A percentile compares a stretch with the other conserved stretches of the same genome.
Evolutionary conservation across 2,329 filamentous ascomycete genomes (phyloP).

Genomic region (Colletotrichum sidae): DNA sequence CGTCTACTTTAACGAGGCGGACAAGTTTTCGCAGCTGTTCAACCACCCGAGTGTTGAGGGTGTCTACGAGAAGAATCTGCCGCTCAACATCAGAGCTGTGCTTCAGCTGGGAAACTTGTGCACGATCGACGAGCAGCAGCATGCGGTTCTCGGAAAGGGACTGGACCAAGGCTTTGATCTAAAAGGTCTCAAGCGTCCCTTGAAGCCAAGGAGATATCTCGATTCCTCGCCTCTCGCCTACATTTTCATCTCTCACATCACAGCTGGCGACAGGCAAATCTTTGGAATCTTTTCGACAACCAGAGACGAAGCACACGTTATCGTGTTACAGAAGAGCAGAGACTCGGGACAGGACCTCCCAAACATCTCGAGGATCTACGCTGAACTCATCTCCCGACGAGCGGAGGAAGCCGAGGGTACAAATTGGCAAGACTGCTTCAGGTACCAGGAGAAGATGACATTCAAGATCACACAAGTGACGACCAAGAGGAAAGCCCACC

Average conservation of each 20-base stretch:
- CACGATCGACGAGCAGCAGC: conserved; percentile 90
- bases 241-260: conserved; percentile 92
- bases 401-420: conserved; percentile 75
- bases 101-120: conserved; percentile 91
- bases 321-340: conserved; percentile 86
- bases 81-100: conserved; percentile 86
- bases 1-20: conserved; percentile 84
- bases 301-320: conserved; percentile 82
- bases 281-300: conserved; percentile 93
- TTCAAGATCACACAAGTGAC: conserved; percentile 92
- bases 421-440: conserved; percentile 83
- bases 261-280: conserved; percentile 89
- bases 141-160: conserved; percentile 91
- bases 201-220: conserved; percentile 78
- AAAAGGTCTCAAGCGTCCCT: conserved; percentile 75
- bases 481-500: conserved; percentile 86
- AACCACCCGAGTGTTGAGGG: conserved; percentile 96
- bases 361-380: conserved; percentile 90
- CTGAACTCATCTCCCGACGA: conserved; percentile 76
- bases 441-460: conserved; percentile 86
- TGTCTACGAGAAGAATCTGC: conserved; percentile 94
- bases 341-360: conserved; percentile 86
- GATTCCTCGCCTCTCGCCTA: conserved; percentile 81
- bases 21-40: conserved; percentile 85
- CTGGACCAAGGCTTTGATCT: conserved; percentile 95